Evolutionary conservation across 2,329 filamentous ascomycete genomes (phyloP), one percentile per base, ranked within the genome.

Genomic region (Colletotrichum zoysiae): DNA sequence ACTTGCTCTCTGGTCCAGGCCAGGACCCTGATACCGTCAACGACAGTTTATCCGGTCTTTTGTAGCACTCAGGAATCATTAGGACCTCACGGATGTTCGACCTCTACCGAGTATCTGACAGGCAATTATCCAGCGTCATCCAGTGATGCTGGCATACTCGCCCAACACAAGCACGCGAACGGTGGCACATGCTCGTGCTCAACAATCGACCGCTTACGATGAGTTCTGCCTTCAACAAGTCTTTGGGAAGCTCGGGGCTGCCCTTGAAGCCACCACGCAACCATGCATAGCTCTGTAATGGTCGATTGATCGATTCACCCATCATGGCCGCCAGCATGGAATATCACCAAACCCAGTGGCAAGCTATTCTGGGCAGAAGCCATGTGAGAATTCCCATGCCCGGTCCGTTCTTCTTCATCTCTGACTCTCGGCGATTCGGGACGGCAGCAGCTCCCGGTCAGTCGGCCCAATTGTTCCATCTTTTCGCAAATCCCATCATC

Each of bases 401-500:
- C 26, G 16, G 40, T 30, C 38, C 30, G 16, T 38, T 61, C 57
- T 33, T n/a, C 40, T 7, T 12, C n/a, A 40, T 46, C 14, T 42
- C 50, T 46, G 11, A 26, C n/a, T 5, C 12, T 5, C n/a, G 18
- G 35, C 18, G 62, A 59, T 30, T 56, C 40, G 12, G 38, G 18
- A 42, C 26, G 20, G 26, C 51, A 55, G 53, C 44, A 63, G 48
- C 51, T 71, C 42, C 68, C 46, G 58, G 58, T 51, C 53, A 65
- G 58, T 51, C 35, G 59, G n/a, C n/a, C 51, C 53, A 30, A 58
- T 48, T 65, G 55, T 51, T 71, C 51, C 42, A 38, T 30, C 40
- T n/a, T 46, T 42, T n/a, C 26, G 58, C 64, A 56, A 67, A 67
- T 50, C 44, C 65, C 20, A 53, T 18, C 26, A 44, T 50, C 20